Evolutionary conservation across 306 rosid species (phyloP).

Genomic region (Begonia fuchsioides): DNA sequence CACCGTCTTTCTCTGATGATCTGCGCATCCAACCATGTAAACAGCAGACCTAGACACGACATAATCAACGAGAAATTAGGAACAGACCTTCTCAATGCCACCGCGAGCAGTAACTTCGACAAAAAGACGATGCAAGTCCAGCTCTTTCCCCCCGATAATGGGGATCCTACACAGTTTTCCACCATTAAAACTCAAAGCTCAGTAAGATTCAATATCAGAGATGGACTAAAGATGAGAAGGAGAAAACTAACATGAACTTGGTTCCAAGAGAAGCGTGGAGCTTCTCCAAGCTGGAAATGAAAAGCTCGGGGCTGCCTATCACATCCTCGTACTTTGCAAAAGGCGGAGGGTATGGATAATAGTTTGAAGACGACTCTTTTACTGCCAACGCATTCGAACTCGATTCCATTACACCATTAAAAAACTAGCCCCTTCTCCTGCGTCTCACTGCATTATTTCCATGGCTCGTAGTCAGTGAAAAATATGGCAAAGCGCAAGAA

Average conservation of each 20-base stretch:
- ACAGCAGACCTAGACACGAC: not conserved
- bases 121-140: constrained; percentile 67
- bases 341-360: constrained; percentile 40
- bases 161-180: constrained; percentile 42
- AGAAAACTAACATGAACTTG: constrained; percentile 64
- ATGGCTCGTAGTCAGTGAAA: not conserved
- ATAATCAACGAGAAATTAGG: not conserved
- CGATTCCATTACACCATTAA: constrained; percentile 42
- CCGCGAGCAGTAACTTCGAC: constrained; percentile 77
- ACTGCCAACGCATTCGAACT: constrained; percentile 34
- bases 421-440: constrained; percentile 8
- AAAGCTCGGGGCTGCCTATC: constrained; percentile 33
- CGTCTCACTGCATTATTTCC: constrained; percentile 10
- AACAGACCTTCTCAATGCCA: constrained; percentile 51
- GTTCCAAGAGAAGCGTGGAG: constrained; percentile 63
- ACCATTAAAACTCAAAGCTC: no score
- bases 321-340: constrained; percentile 46
- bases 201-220: not conserved
- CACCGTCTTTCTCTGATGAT: constrained; percentile 61
- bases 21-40: constrained; percentile 22
- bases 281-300: constrained; percentile 50
- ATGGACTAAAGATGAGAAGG: no score
- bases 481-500: no score
- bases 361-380: constrained; percentile 24
- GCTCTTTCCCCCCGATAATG: constrained; percentile 61